Conservation (phyloP, 2,329 filamentous ascomycete genomes). For the Lasiodiplodia gonubiensis region DNA sequence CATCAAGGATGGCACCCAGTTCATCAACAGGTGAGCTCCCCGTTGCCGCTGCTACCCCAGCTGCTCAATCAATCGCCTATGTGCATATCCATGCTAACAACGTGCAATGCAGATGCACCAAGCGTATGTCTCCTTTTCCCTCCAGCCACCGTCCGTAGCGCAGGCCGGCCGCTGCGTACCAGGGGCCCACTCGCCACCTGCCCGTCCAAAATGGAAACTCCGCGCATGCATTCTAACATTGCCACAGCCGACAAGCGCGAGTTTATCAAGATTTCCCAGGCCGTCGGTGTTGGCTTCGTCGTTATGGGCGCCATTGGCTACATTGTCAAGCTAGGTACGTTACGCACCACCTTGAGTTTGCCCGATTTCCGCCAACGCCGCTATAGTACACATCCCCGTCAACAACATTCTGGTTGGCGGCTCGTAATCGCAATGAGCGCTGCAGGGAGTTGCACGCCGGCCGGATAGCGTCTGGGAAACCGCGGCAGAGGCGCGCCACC, state of each 20-base stretch:
- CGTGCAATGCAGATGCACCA: slow-evolving; percentile 45
- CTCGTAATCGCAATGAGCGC: slow-evolving; percentile 35
- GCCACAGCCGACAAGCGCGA: slow-evolving; percentile 42
- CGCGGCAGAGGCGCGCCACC: neutral
- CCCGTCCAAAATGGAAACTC: neutral
- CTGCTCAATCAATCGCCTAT: neutral
- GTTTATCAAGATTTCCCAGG: slow-evolving; percentile 38
- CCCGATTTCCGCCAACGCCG: slow-evolving; percentile 15
- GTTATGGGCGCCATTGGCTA: slow-evolving; percentile 61
- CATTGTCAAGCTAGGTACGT: slow-evolving; percentile 56
- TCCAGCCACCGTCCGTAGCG: no score
- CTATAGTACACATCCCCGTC: slow-evolving; percentile 57
- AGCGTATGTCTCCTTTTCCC: slow-evolving; percentile 44
- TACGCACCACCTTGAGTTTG: neutral
- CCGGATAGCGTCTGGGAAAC: neutral
- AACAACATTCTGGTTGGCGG: slow-evolving; percentile 60
- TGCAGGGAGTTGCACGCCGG: neutral
- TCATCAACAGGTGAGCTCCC: slow-evolving; percentile 49
- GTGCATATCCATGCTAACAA: neutral
- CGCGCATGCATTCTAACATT: slow-evolving; percentile 5
- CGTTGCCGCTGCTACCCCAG: slow-evolving; percentile 1
- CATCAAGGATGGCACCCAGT: slow-evolving; percentile 55
- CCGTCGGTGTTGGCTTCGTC: slow-evolving; percentile 59
- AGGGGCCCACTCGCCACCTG: neutral
- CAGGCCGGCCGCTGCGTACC: neutral